phyloP scores from a whole-genome alignment of 768 basidiomycete species.

The Naganishia friedmannii region DNA sequence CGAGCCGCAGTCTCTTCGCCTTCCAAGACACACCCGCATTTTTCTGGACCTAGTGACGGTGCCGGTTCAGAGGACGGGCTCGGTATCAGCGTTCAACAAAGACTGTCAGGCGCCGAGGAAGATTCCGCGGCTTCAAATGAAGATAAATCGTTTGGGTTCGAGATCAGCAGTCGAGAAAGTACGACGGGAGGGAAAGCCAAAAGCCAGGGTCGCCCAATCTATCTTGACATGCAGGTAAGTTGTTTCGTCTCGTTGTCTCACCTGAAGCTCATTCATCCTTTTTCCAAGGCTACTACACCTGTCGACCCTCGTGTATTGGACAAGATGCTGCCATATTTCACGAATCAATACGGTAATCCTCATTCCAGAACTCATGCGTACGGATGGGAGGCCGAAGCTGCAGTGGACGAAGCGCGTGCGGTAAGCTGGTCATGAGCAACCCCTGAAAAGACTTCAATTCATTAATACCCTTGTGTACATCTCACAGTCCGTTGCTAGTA shows the following conservation, averaged over 20 bases:
- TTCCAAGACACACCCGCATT: background rate
- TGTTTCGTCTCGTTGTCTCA: background rate
- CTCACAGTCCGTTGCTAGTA: slow-evolving; percentile 75
- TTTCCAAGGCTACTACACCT: slow-evolving; percentile 82
- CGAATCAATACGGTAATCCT: slow-evolving; percentile 95
- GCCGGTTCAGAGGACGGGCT: background rate
- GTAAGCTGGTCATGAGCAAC: slow-evolving; percentile 50
- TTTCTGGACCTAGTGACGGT: background rate
- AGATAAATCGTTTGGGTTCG: slow-evolving; percentile 49
- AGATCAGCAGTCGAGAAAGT: slow-evolving; percentile 46
- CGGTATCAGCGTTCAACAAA: slow-evolving; percentile 9
- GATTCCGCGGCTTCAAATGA: background rate
- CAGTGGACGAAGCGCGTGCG: slow-evolving; percentile 86
- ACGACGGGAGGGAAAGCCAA: slow-evolving; percentile 48
- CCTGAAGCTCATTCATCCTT: background rate
- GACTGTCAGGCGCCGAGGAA: background rate
- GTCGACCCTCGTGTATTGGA: slow-evolving; percentile 95
- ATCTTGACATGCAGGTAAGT: slow-evolving; percentile 92
- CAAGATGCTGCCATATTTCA: slow-evolving; percentile 91
- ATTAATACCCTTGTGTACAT: background rate
- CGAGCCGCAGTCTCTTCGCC: slow-evolving; percentile 14
- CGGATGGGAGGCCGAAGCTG: slow-evolving; percentile 97
- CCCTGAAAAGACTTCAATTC: background rate
- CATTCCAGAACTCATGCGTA: slow-evolving; percentile 98
- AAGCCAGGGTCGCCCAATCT: slow-evolving; percentile 69